Conservation (phyloP, 345 rosid genomes). For the Kandelia obovata region DNA sequence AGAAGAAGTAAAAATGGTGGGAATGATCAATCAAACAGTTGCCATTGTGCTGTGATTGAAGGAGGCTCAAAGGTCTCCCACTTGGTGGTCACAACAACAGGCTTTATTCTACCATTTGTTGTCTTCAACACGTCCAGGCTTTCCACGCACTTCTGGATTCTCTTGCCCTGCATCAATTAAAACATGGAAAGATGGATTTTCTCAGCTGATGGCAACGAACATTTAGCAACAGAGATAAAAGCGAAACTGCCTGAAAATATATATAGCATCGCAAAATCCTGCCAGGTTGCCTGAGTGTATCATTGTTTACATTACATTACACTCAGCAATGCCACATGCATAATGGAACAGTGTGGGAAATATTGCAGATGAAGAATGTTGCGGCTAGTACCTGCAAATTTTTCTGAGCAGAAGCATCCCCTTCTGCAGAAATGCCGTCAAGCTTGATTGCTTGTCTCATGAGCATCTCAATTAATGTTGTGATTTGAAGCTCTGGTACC, state of each 20-base stretch:
- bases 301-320: too few relatives aligned
- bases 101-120: conserved; percentile 35
- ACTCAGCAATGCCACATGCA: too few relatives aligned
- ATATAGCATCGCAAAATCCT: too few relatives aligned
- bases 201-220: too few relatives aligned
- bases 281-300: too few relatives aligned
- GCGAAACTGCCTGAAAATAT: too few relatives aligned
- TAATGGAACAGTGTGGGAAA: too few relatives aligned
- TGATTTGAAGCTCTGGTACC: conserved; percentile 50
- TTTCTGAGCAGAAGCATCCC: conserved; percentile 38
- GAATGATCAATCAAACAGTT: conserved; percentile 38
- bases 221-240: too few relatives aligned
- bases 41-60: conserved; percentile 30
- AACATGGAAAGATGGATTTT: neutral
- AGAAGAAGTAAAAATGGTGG: neutral
- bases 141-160: conserved; percentile 50
- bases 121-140: conserved; percentile 36
- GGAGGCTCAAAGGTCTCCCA: conserved; percentile 50
- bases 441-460: conserved; percentile 61
- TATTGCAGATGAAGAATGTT: neutral
- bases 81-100: conserved; percentile 30
- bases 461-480: conserved; percentile 55
- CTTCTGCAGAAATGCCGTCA: conserved; percentile 40
- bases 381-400: conserved; percentile 32
- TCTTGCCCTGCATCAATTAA: conserved; percentile 30